A percentile compares a stretch with the other conserved stretches of the same genome.
phyloP scores from a whole-genome alignment of 192 early-diverging fungal species.

The Phlyctochytrium planicorne region DNA sequence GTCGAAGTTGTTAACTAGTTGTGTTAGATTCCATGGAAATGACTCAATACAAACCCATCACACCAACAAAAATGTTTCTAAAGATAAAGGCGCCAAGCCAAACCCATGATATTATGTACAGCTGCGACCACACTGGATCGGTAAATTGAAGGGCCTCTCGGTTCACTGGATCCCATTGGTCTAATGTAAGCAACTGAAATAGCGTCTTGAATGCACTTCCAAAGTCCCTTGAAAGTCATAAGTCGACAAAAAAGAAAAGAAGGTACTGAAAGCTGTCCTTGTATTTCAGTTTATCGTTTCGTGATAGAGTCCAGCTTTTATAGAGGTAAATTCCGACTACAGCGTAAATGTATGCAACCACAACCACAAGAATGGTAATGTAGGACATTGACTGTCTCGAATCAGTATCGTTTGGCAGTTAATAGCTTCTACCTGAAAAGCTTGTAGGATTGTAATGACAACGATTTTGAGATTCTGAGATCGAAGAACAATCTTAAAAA shows the following conservation, averaged over 20 bases:
- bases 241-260: not conserved
- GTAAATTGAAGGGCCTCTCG: slow-evolving; percentile 16
- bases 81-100: slow-evolving; percentile 52
- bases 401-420: not conserved
- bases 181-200: slow-evolving; percentile 47
- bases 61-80: slow-evolving; percentile 49
- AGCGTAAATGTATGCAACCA: slow-evolving; percentile 35
- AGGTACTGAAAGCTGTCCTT: not conserved
- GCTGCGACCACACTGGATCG: slow-evolving; percentile 29
- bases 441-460: slow-evolving; percentile 45
- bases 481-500: slow-evolving; percentile 40
- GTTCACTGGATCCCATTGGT: slow-evolving; percentile 47
- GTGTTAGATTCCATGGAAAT: not conserved
- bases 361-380: slow-evolving; percentile 42
- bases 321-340: slow-evolving; percentile 44
- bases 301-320: slow-evolving; percentile 25
- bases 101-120: slow-evolving; percentile 45
- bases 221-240: slow-evolving; percentile 18
- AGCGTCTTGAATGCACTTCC: slow-evolving; percentile 36
- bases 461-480: slow-evolving; percentile 38
- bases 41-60: slow-evolving; percentile 33
- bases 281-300: slow-evolving; percentile 19
- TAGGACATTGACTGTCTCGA: slow-evolving; percentile 37
- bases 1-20: slow-evolving; percentile 43
- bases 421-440: slow-evolving; percentile 30